A percentile compares a stretch with the other conserved stretches of the same genome.
Conservation (phyloP, 805 yeast genomes). For the Zygoascus biomembranicola region DNA sequence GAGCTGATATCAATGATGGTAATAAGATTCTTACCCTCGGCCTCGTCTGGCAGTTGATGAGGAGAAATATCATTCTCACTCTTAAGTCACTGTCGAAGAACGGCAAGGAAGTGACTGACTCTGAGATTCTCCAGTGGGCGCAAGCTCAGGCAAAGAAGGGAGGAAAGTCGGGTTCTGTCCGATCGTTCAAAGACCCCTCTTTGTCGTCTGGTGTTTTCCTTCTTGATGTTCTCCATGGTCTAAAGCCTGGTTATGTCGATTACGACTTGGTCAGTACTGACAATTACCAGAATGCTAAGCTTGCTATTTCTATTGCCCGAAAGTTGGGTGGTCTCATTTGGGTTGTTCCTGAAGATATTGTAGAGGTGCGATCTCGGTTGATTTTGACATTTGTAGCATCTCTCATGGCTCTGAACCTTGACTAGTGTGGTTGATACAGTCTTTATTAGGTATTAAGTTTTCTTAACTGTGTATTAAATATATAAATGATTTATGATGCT, state of each 20-base stretch:
- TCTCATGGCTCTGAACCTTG: conserved; percentile 58
- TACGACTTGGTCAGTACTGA: conserved; percentile 88
- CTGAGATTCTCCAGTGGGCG: conserved; percentile 91
- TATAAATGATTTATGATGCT: not conserved
- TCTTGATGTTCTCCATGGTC: conserved; percentile 82
- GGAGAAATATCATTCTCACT: conserved; percentile 86
- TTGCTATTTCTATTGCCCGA: conserved; percentile 97
- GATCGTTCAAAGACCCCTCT: conserved; percentile 80
- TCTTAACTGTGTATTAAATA: not conserved
- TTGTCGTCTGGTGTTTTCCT: conserved; percentile 73
- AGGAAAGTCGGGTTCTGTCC: conserved; percentile 61
- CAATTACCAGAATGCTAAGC: conserved; percentile 85
- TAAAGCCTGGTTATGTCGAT: conserved; percentile 97
- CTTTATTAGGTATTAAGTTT: not conserved
- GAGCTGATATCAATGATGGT: conserved; percentile 94
- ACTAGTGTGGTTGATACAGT: conserved; percentile 1
- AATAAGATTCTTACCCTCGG: conserved; percentile 82
- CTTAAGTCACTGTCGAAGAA: conserved; percentile 61
- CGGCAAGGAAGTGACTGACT: conserved; percentile 71
- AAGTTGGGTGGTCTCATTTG: conserved; percentile 95
- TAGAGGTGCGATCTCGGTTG: conserved; percentile 90
- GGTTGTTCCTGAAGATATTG: conserved; percentile 99
- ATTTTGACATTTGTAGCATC: conserved; percentile 93
- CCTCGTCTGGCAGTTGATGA: conserved; percentile 97
- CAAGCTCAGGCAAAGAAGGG: conserved; percentile 78